Base-by-base conservation (phyloP, 2,329 filamentous ascomycete genomes). In the Fusarium sp. region DNA sequence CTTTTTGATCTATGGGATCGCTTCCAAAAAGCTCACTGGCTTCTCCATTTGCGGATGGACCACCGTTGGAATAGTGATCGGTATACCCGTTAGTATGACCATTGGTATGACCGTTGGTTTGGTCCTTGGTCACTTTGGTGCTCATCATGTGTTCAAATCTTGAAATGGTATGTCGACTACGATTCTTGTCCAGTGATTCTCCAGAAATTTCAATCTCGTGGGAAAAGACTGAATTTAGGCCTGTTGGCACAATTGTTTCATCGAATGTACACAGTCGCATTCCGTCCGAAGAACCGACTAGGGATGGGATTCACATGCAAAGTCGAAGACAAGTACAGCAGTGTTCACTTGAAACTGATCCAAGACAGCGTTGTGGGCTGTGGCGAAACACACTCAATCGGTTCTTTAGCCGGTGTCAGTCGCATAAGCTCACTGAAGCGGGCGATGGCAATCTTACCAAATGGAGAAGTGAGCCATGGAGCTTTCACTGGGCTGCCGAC, bases 401-500 rank as follows among this genome's bases (percentile, higher is more conserved):
- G 4, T 51, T 51, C 48, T 41, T 51, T 51, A 51, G 48, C 41
- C 48, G 48, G 48, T 41, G 48, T 51, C 37, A 51, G 37, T 51
- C 48, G 48, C 48, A 41, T 41, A 51, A 51, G 35, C 48, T 51
- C 35, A 41, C 26, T 41, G n/a, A 41, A 51, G 26, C 26, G 48
- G 37, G 41, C 32, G 32, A 33, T 14, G 28, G 14, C 30, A 24
- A 48, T 48, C 45, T 33, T 48, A 8, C 19, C 30, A 24, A 24
- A 30, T 35, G 19, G 24, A 51, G 48, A 15, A 32, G 26, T 51
- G 26, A n/a, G 24, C 48, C 48, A 51, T 22, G 26, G 48, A 43
- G 37, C 37, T 41, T 43, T 33, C 26, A 51, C 48, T 33, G 19
- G 48, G 37, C 48, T 43, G 37, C 26, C 48, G 48, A 51, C 26